phyloP scores from a whole-genome alignment of 2,329 filamentous ascomycete species.

The Huntiella omanensis region DNA sequence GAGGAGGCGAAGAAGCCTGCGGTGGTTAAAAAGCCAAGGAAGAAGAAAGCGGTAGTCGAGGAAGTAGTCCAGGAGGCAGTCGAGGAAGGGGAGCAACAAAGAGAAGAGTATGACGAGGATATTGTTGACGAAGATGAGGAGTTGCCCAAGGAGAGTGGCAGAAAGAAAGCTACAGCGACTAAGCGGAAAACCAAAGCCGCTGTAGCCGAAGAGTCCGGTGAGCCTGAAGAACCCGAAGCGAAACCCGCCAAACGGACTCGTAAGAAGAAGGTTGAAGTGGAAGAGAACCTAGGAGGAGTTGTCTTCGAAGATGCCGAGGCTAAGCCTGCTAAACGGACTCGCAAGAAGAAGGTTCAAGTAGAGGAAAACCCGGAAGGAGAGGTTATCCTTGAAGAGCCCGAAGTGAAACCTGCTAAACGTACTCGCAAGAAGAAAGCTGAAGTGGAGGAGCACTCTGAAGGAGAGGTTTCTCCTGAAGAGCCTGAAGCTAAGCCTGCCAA shows the following conservation, averaged over 20 bases:
- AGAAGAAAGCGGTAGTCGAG: not conserved
- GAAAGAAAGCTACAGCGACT: not conserved
- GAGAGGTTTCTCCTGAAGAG: not conserved
- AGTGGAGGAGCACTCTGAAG: not conserved
- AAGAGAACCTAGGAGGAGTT: not conserved
- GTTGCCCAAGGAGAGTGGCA: not conserved
- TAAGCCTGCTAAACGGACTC: not conserved
- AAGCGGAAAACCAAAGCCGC: not conserved
- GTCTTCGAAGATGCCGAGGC: not conserved
- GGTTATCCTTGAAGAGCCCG: not conserved
- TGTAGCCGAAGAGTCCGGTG: not conserved
- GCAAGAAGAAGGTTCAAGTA: not conserved
- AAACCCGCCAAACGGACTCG: not conserved
- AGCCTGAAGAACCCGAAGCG: not conserved
- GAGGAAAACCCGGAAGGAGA: not conserved
- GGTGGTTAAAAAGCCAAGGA: not conserved
- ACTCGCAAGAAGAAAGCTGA: not conserved
- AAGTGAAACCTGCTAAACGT: not conserved
- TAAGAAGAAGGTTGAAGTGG: not conserved
- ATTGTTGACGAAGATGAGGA: not conserved
- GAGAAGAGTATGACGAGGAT: not conserved
- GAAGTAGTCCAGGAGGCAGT: not conserved
- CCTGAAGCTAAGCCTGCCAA: not conserved
- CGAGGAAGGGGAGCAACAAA: not conserved
- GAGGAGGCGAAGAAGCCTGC: slow-evolving; percentile 3